Conservation (phyloP, 495 filamentous ascomycete species). For the Penicillium silybi region DNA sequence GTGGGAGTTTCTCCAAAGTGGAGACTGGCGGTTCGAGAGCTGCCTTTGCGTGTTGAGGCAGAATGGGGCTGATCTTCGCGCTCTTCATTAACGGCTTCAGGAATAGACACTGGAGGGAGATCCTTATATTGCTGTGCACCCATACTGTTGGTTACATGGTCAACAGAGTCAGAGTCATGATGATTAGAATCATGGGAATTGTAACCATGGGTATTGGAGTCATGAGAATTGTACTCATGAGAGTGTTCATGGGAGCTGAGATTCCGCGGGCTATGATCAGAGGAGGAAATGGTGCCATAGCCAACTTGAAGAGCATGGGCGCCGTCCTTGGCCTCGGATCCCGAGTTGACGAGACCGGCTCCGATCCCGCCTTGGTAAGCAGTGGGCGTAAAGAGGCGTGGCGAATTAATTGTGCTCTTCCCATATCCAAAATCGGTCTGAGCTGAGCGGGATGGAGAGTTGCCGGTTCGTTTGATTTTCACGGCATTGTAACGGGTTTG, state of each 20-base stretch:
- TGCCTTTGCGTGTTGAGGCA: constrained; percentile 14
- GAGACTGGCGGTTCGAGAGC: constrained; percentile 32
- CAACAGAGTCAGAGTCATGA: not conserved
- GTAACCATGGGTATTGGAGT: too few species aligned
- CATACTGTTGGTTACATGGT: constrained; percentile 21
- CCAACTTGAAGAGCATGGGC: constrained; percentile 61
- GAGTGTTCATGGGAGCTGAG: not conserved
- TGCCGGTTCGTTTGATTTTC: constrained; percentile 76
- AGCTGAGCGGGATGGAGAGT: constrained; percentile 37
- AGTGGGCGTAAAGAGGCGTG: constrained; percentile 13
- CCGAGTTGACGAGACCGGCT: constrained; percentile 48
- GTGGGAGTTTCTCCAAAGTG: constrained; percentile 36
- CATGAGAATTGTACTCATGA: not conserved
- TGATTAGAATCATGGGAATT: too few species aligned
- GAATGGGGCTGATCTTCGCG: constrained; percentile 23
- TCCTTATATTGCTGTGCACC: constrained; percentile 24
- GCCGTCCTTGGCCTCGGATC: constrained; percentile 61
- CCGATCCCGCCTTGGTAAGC: constrained; percentile 48
- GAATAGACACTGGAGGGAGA: constrained; percentile 31
- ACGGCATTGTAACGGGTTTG: constrained; percentile 81
- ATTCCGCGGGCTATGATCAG: not conserved
- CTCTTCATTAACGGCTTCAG: constrained; percentile 37
- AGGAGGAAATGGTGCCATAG: constrained; percentile 56
- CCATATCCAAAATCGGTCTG: constrained; percentile 36
- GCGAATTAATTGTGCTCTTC: constrained; percentile 27